Evolutionary conservation across 371 early-diverging fungal genomes (phyloP).

Genomic region (Apophysomyces ossiformis): DNA sequence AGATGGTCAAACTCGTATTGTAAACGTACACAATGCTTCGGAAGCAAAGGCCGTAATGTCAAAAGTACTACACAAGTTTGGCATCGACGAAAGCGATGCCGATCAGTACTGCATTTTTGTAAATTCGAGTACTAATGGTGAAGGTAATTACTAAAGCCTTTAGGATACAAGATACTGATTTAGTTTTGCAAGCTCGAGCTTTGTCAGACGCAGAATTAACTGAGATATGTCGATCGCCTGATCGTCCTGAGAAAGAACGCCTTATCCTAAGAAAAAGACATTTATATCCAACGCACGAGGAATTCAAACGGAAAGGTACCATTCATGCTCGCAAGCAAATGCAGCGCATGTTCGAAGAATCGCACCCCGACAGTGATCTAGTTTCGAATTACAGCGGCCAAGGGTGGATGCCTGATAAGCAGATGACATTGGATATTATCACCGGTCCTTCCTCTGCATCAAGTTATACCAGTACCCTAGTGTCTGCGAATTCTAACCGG

Average conservation of each 20-base stretch:
- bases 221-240: slow-evolving; percentile 71
- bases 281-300: slow-evolving; percentile 63
- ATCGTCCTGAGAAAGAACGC: slow-evolving; percentile 75
- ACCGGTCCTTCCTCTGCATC: slow-evolving; percentile 20
- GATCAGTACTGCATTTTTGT: slow-evolving; percentile 69
- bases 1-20: slow-evolving; percentile 68
- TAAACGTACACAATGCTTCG: slow-evolving; percentile 62
- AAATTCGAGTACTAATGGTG: slow-evolving; percentile 65
- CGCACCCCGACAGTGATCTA: slow-evolving; percentile 6
- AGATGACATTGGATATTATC: slow-evolving; percentile 32
- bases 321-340: slow-evolving; percentile 34
- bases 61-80: slow-evolving; percentile 71
- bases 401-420: slow-evolving; percentile 32
- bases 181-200: slow-evolving; percentile 53
- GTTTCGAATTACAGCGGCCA: slow-evolving; percentile 6
- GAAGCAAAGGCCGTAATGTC: slow-evolving; percentile 62
- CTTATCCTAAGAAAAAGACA: slow-evolving; percentile 79
- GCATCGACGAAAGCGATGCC: slow-evolving; percentile 60
- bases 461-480: neutral
- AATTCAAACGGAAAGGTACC: slow-evolving; percentile 61
- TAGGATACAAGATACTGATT: neutral
- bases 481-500: neutral
- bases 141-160: slow-evolving; percentile 34
- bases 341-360: slow-evolving; percentile 12
- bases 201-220: slow-evolving; percentile 73